phyloP scores from a whole-genome alignment of 2,329 filamentous ascomycete genomes.

The Exserohilum turcica region DNA sequence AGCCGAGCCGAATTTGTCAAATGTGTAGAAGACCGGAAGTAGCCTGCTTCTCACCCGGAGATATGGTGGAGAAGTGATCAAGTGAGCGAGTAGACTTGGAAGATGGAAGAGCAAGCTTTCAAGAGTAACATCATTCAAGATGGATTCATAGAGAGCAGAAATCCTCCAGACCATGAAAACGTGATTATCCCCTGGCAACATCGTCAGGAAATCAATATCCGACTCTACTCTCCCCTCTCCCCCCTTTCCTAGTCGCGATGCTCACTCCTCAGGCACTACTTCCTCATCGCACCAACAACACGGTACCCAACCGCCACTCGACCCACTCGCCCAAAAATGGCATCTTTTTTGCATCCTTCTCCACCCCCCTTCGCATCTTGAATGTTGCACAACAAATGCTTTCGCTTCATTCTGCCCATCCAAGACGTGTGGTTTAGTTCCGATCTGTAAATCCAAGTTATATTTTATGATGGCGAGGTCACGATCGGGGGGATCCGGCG shows the following conservation, averaged over 20 bases:
- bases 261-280: neutral
- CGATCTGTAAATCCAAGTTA: neutral
- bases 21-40: neutral
- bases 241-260: too few species aligned
- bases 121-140: too few species aligned
- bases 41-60: neutral
- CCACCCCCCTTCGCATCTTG: neutral
- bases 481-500: too few species aligned
- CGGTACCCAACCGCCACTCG: neutral
- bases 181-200: too few species aligned
- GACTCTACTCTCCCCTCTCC: too few species aligned
- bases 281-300: neutral
- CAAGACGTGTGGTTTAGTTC: neutral
- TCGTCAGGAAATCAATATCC: too few species aligned
- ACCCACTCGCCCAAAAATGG: neutral
- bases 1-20: neutral
- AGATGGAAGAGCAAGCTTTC: too few species aligned
- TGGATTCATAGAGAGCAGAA: too few species aligned
- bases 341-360: neutral
- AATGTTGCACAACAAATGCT: neutral
- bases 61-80: neutral
- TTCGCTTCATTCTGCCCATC: neutral
- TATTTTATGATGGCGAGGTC: neutral
- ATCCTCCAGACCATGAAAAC: too few species aligned
- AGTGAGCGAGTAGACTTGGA: neutral